phyloP scores from a whole-genome alignment of 1,284 basidiomycete species.

The Rhodotorula glutinis region DNA sequence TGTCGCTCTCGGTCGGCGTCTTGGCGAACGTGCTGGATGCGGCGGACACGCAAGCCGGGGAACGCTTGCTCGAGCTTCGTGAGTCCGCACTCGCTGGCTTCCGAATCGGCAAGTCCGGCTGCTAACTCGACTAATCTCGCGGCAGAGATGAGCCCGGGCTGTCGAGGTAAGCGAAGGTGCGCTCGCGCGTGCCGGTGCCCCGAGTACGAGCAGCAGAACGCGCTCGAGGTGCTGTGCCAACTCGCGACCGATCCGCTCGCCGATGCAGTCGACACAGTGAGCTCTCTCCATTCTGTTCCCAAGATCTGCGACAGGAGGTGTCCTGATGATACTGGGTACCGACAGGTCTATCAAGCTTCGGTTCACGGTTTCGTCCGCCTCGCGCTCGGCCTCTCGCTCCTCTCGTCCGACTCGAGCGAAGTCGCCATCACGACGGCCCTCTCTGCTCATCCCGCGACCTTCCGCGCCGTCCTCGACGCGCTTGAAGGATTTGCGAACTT shows the following conservation, averaged over 20 bases:
- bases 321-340: no score
- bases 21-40: constrained; percentile 35
- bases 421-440: constrained; percentile 6
- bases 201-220: not conserved
- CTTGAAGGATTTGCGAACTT: constrained; percentile 20
- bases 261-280: constrained; percentile 20
- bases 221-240: constrained; percentile 2
- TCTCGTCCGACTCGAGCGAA: constrained; percentile 19
- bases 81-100: not conserved
- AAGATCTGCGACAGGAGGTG: no score
- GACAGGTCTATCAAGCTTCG: constrained; percentile 26
- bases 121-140: not conserved
- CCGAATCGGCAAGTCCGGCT: fast-evolving
- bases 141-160: constrained; percentile 16
- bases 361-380: constrained; percentile 25
- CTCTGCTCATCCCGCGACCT: fast-evolving
- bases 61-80: constrained; percentile 16
- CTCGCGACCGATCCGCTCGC: constrained; percentile 18
- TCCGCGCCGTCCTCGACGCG: constrained; percentile 13
- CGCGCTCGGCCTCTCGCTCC: constrained; percentile 19
- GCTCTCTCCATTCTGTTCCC: not conserved
- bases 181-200: constrained; percentile 12
- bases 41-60: constrained; percentile 1
- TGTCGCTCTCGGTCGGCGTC: constrained; percentile 31
- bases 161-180: constrained; percentile 14